Evolutionary conservation across 352 stramenopile genomes (phyloP).

Genomic region (Phytophthora pinifolia): DNA sequence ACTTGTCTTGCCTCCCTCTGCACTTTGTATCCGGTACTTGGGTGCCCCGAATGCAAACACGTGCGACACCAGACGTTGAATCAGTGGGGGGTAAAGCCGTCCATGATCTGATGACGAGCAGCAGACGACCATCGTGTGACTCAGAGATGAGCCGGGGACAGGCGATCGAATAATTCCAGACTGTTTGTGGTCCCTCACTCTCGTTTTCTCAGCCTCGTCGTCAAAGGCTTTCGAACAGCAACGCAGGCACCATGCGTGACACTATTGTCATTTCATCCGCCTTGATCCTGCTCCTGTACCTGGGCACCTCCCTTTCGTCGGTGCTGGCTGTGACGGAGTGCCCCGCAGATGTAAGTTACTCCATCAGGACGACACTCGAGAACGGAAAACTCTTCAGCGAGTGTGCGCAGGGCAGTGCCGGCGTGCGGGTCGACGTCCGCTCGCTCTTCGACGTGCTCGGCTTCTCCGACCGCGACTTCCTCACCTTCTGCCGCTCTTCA

Average conservation of each 20-base stretch:
- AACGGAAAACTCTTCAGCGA: constrained; percentile 19
- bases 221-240: constrained; percentile 6
- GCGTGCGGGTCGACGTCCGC: not conserved
- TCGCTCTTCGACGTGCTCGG: constrained; percentile 25
- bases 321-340: constrained; percentile 9
- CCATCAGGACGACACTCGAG: constrained; percentile 19
- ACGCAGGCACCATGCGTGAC: not conserved
- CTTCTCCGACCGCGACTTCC: constrained; percentile 25
- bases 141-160: no score
- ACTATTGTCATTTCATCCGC: not conserved
- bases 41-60: no score
- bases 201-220: not conserved
- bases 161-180: no score
- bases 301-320: constrained; percentile 1
- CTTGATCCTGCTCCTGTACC: constrained; percentile 7
- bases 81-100: no score
- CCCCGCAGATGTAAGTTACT: constrained; percentile 1
- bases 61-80: no score
- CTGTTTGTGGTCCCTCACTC: constrained; percentile 2
- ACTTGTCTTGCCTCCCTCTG: no score
- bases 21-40: no score
- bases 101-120: no score
- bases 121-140: no score
- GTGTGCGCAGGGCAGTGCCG: constrained; percentile 6
- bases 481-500: constrained; percentile 24